phyloP scores from a whole-genome alignment of 352 stramenopile genomes.

The Phytophthora foliorum region DNA sequence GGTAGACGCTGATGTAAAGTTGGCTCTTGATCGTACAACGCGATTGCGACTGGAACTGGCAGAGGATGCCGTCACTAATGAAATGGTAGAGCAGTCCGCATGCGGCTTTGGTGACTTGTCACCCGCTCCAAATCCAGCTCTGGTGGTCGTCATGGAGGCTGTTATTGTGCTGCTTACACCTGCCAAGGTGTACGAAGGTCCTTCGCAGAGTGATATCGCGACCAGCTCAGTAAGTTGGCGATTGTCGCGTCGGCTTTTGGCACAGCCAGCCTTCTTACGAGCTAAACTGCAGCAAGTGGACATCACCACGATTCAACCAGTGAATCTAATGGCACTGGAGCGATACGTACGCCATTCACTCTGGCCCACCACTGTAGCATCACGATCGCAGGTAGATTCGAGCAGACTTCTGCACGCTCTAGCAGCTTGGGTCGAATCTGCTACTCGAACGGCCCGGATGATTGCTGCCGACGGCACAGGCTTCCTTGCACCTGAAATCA shows the following conservation, averaged over 20 bases:
- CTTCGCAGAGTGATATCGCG: conserved; percentile 35
- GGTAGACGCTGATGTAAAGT: conserved; percentile 60
- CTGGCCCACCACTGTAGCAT: conserved; percentile 54
- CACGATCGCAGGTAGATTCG: conserved; percentile 34
- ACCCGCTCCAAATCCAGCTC: conserved; percentile 20
- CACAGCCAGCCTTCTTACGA: conserved; percentile 55
- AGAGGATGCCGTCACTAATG: conserved; percentile 16
- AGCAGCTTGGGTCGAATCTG: conserved; percentile 61
- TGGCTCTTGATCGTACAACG: conserved; percentile 52
- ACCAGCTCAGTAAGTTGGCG: conserved; percentile 79
- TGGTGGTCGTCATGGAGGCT: conserved; percentile 85
- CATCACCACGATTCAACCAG: conserved; percentile 46
- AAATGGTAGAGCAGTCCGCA: conserved; percentile 30
- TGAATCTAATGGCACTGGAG: conserved; percentile 69
- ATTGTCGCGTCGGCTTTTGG: conserved; percentile 64
- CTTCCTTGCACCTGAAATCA: conserved; percentile 60
- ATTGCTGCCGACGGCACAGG: conserved; percentile 47
- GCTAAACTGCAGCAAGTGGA: conserved; percentile 57
- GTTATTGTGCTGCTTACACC: conserved; percentile 85
- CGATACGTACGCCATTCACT: conserved; percentile 59
- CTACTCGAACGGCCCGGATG: conserved; percentile 40
- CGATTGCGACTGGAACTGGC: conserved; percentile 30
- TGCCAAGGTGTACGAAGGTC: conserved; percentile 65
- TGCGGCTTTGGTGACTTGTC: neutral
- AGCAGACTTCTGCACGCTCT: conserved; percentile 58